phyloP scores from a whole-genome alignment of 148 eudicot species.

The Chenopodium berlandieri region DNA sequence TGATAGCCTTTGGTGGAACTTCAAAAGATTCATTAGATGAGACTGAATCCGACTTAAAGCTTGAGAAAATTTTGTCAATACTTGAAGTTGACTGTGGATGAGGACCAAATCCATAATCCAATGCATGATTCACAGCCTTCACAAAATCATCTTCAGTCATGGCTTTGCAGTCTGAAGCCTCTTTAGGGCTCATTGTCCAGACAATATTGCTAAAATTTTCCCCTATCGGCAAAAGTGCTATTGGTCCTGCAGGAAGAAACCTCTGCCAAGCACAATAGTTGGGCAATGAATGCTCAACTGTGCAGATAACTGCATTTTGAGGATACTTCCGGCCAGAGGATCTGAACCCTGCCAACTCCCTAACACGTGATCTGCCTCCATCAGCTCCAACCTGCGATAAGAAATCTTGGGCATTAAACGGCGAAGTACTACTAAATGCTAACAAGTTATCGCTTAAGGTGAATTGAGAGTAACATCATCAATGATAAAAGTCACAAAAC shows the following conservation, averaged over 20 bases:
- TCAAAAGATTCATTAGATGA: conserved; percentile 75
- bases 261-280: conserved; percentile 93
- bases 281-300: conserved; percentile 65
- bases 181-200: conserved; percentile 92
- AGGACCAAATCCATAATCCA: conserved; percentile 87
- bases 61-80: conserved; percentile 47
- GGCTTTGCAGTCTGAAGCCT: conserved; percentile 53
- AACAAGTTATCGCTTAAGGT: background rate
- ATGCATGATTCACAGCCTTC: conserved; percentile 66
- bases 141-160: conserved; percentile 72
- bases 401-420: conserved; percentile 4
- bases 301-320: conserved; percentile 91
- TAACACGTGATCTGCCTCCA: conserved; percentile 90
- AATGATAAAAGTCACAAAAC: background rate
- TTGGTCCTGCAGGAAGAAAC: conserved; percentile 90
- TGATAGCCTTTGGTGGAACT: conserved; percentile 79
- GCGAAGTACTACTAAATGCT: background rate
- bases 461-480: background rate
- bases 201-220: conserved; percentile 94
- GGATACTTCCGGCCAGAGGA: conserved; percentile 83
- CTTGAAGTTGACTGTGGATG: conserved; percentile 62
- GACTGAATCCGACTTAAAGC: conserved; percentile 39
- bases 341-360: conserved; percentile 74
- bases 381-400: conserved; percentile 87
- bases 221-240: conserved; percentile 92